These are phyloP conservation scores for Brassica carinata DNA, from an alignment of 345 rosid species.

Conservation along the genomic window DNA sequence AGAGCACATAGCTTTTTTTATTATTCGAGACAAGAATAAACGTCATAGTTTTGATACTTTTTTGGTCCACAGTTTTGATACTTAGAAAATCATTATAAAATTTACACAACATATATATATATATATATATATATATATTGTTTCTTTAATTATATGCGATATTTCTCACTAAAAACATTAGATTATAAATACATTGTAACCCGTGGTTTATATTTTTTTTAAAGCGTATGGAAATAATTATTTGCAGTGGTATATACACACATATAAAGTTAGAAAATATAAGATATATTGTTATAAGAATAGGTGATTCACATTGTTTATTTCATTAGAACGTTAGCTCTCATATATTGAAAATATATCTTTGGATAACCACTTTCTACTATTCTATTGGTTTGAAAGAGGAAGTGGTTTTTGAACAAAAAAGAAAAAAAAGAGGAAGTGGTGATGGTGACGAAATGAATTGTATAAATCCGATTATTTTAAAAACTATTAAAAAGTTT, in stretches of 20 bases:
- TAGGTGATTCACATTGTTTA: background rate
- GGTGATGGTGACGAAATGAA: constrained; percentile 24
- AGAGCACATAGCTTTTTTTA: background rate
- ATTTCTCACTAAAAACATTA: background rate
- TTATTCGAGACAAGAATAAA: background rate
- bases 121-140: background rate
- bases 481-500: constrained; percentile 6
- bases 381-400: constrained; percentile 32
- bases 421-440: background rate
- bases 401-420: background rate
- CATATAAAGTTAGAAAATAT: background rate
- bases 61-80: too few relatives aligned
- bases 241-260: background rate
- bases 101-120: background rate
- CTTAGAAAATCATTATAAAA: background rate
- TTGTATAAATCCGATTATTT: constrained; percentile 4
- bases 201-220: background rate
- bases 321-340: background rate
- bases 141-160: background rate
- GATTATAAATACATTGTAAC: background rate
- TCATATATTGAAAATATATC: background rate
- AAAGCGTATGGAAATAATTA: background rate
- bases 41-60: background rate
- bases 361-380: constrained; percentile 21
- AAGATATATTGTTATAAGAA: background rate